phyloP scores from a whole-genome alignment of 73 alveolate species.

The Durusdinium trenchii region DNA sequence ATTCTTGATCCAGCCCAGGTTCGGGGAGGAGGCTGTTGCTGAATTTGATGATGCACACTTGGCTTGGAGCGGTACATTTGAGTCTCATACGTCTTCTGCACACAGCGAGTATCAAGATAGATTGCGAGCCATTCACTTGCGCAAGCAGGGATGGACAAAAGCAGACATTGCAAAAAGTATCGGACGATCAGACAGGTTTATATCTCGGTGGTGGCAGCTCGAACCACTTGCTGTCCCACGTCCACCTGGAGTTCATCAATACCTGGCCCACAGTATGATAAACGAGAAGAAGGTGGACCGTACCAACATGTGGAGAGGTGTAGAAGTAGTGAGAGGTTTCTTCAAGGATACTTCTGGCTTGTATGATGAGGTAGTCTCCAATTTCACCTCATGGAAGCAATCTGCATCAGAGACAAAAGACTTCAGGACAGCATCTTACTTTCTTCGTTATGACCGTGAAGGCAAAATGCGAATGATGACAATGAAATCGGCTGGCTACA shows the following conservation, averaged over 20 bases:
- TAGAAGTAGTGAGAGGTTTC: conserved; percentile 75
- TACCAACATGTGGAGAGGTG: conserved; percentile 91
- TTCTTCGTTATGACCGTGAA: conserved; percentile 91
- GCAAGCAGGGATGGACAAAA: conserved; percentile 84
- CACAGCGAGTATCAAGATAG: conserved; percentile 83
- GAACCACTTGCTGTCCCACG: conserved; percentile 92
- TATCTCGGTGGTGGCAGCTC: conserved; percentile 93
- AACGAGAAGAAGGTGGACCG: conserved; percentile 78
- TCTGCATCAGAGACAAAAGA: conserved; percentile 87
- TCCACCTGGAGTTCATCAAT: conserved; percentile 89
- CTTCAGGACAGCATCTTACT: conserved; percentile 92
- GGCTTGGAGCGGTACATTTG: conserved; percentile 92
- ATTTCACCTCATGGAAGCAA: conserved; percentile 72
- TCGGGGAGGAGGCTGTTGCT: conserved; percentile 77
- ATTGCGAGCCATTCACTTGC: conserved; percentile 74
- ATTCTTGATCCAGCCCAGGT: too few relatives aligned
- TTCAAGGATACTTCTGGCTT: conserved; percentile 59
- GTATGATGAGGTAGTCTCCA: conserved; percentile 60
- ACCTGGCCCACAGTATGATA: conserved; percentile 78
- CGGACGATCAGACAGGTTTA: conserved; percentile 74
- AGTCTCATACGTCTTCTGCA: conserved; percentile 81
- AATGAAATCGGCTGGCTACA: conserved; percentile 75
- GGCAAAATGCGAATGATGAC: conserved; percentile 95
- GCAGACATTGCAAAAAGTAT: conserved; percentile 75
- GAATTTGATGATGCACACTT: conserved; percentile 90